Base-by-base conservation (phyloP, 2,329 filamentous ascomycete genomes). In the Fusarium mangiferae region DNA sequence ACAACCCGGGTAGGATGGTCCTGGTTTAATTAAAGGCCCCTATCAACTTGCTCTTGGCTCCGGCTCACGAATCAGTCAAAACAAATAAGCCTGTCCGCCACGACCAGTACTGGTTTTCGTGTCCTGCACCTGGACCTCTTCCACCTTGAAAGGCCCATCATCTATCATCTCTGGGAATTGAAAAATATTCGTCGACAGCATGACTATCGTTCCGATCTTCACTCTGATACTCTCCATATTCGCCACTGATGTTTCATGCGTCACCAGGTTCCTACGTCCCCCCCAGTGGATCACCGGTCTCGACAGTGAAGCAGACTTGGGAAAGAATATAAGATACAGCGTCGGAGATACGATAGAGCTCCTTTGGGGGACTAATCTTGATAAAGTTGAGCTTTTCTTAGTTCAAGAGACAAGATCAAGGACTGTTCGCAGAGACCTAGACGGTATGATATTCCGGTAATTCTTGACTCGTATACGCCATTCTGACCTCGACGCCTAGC, bases 251-350 rank as follows among this genome's bases (percentile, higher is more conserved):
- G 30, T 1, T 8, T 26, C 1, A 1, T 64, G 62, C 5, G 1
- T 1, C 2, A 36, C 30, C 2, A 33, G 5, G 3, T 64, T 64
- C 6, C 7, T 61, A 0, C 28, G 6, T 7, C 62, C 62, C 2
- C 55, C 24, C 22, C 28, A 64, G 6, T 33, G 45, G 44, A n/a
- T 33, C 7, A 4, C 3, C 0, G 22, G n/a, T 5, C 0, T 49
- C 7, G 45, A 60, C 1, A 3, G 9, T 22, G 0, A 5, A 4
- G 6, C 0, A 1, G 28, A 7, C 2, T 9, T 8, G 0, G 12
- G 11, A 3, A 2, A 38, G 2, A 64, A 64, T 12, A 11, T 14
- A 10, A 11, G 10, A 3, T 61, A 33, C 28, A 0, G 1, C 1
- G 45, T 17, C 2, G 62, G 62, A 1, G 10, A 39, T 3, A 9